A percentile compares a stretch with the other conserved stretches of the same genome.
phyloP scores from a whole-genome alignment of 208 protist species.

The Porcisia hertigi region DNA sequence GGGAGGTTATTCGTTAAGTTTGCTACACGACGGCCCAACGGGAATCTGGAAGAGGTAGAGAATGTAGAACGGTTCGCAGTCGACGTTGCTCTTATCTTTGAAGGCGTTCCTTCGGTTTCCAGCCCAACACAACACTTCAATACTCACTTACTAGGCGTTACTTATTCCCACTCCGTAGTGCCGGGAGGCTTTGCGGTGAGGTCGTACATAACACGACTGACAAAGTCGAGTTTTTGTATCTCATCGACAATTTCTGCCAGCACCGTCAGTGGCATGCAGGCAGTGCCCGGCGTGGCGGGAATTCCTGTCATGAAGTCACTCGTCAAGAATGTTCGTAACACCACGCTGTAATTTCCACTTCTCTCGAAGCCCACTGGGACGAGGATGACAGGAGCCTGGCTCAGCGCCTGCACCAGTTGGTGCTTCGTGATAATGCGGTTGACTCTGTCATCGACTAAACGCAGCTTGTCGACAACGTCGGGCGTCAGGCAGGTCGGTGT shows the following conservation, averaged over 20 bases:
- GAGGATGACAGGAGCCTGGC: slow-evolving; percentile 94
- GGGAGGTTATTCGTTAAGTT: background rate
- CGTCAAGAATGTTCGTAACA: slow-evolving; percentile 96
- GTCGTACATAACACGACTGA: slow-evolving; percentile 95
- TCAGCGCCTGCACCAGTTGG: slow-evolving; percentile 81
- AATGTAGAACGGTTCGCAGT: too few relatives aligned
- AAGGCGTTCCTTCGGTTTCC: background rate
- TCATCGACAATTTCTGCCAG: slow-evolving; percentile 83
- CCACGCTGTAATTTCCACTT: slow-evolving; percentile 65
- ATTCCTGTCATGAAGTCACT: slow-evolving; percentile 97
- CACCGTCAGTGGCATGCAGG: slow-evolving; percentile 81
- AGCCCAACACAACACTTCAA: background rate
- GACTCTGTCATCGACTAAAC: slow-evolving; percentile 89
- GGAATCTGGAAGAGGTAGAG: too few relatives aligned
- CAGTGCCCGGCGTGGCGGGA: slow-evolving; percentile 82
- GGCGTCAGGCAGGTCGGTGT: slow-evolving; percentile 77
- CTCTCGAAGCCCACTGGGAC: slow-evolving; percentile 91
- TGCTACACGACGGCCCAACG: too few relatives aligned
- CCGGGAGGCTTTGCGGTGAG: slow-evolving; percentile 97
- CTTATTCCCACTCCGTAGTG: slow-evolving; percentile 98
- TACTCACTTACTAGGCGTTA: background rate
- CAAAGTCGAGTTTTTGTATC: slow-evolving; percentile 73
- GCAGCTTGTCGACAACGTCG: slow-evolving; percentile 88
- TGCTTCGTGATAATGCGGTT: slow-evolving; percentile 78
- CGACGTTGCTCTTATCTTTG: too few relatives aligned